phyloP scores from a whole-genome alignment of 176 grass and related monocot species.

The Triticum turgidum region DNA sequence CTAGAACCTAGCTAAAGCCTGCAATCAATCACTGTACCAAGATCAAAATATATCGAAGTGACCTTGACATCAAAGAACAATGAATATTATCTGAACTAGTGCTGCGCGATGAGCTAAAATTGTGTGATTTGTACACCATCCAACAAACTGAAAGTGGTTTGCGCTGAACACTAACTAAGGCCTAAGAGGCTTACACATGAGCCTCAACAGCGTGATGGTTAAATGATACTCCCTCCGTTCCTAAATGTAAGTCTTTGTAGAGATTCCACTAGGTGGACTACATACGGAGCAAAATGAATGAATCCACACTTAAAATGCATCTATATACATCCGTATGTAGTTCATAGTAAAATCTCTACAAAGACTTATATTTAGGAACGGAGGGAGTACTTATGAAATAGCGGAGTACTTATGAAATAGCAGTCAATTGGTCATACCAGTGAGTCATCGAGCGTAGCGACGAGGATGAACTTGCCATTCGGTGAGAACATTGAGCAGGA shows the following conservation, averaged over 20 bases:
- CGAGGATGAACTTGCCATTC: conserved; percentile 88
- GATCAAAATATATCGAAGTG: not conserved
- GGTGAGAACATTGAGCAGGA: conserved; percentile 94
- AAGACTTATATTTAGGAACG: too few relatives aligned
- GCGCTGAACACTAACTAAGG: not conserved
- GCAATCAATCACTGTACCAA: not conserved
- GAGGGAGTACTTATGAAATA: not conserved
- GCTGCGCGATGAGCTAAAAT: not conserved
- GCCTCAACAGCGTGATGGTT: not conserved
- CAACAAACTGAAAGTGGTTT: not conserved
- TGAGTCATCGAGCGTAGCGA: conserved; percentile 76
- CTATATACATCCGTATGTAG: too few relatives aligned
- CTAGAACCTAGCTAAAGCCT: not conserved
- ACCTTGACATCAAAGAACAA: not conserved
- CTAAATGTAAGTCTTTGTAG: too few relatives aligned
- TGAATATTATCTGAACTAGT: not conserved
- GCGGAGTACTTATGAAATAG: not conserved
- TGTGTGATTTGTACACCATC: not conserved
- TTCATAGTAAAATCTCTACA: too few relatives aligned
- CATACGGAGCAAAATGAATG: too few relatives aligned
- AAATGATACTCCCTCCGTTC: not conserved
- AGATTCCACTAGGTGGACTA: too few relatives aligned
- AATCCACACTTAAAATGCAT: too few relatives aligned
- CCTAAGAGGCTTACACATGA: not conserved
- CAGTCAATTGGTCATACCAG: conserved; percentile 50